Base-by-base conservation (phyloP, 176 grass and related monocot species). In the Cenchrus purpureus region DNA sequence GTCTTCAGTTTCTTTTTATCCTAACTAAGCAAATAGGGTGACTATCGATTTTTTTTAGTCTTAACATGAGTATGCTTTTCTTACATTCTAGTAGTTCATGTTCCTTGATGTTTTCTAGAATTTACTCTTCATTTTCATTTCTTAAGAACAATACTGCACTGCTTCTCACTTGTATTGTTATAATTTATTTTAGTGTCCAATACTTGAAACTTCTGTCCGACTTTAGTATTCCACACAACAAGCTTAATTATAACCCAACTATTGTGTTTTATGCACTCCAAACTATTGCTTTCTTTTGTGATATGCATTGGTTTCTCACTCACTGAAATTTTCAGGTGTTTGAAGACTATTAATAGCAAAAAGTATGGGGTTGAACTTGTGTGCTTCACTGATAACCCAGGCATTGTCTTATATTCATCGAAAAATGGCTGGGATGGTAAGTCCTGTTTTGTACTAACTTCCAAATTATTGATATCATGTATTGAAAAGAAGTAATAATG, bases 351-450 rank as follows among this genome's bases (percentile, higher is more conserved):
- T 83, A 98, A 98, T 92, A 98, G 97, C 88, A 98, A 98, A 87
- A 98, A 98, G 12, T 95, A 98, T 89, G 97, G 97, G 28, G 97
- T 98, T 56, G 97, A 98, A 78, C 79, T 98, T 68, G 97, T 98
- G 19, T 86, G 87, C 80, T 98, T 98, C 82, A 95, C 96, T 89
- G 88, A 93, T 85, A 95, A 95, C 87, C 96, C 96, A 40, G 70
- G 81, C 62, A 65, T 90, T 70, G 93, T 98, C 65, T 90, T 98
- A 63, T 95, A 98, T 91, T 95, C 96, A 55, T 98, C 97, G 0
- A 98, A 98, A 94, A 98, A 98, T 91, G 91, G 97, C 52, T 98
- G 97, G 97, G 97, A 98, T 92, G 97, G 93, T 98, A 91, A 92
- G 91, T 95, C 29, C 1, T 60, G 1, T 83, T 70, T 73, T 56